Base-by-base conservation (phyloP, 106 monocot genomes). In the Agapanthus africanus region DNA sequence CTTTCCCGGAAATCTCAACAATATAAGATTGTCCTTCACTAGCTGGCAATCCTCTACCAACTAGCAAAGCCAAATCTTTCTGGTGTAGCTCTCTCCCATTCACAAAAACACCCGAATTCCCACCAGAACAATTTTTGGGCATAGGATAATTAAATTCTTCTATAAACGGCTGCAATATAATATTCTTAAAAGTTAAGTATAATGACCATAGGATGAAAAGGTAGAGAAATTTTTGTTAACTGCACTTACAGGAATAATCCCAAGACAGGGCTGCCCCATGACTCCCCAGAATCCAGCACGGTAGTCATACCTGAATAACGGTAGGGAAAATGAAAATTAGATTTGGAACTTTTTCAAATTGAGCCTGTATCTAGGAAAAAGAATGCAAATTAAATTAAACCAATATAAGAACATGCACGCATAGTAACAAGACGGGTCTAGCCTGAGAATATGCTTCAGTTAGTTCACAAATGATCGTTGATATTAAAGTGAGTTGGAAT, bases 281-380 rank as follows among this genome's bases (percentile, higher is more conserved):
- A 87, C 83, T 18, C 99, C 99, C 99, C 99, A 99, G 59, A 99
- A 99, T 67, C 99, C 99, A 76, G 90, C 92, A 76, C 80, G 84
- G 42, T 90, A 90, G 69, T 99, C 99, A 80, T 99, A 99, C 99
- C 99, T 99, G 73, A 47, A 59, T 10, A 49, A 66, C 44, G 42
- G 21, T 8, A 2, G n/a, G 40, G 27, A 50, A 33, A 50, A 26
- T 6, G 25, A 25, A 7, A 68, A 21, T 28, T 65, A 35, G 60
- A 16, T 34, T 3, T 16, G 35, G 18, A 35, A 16, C 35, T 5
- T 61, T 61, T 32, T 35, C 16, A 34, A 32, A 61, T 61, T 15
- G 33, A 3, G 4, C 13, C 16, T 19, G 35, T 61, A 61, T 61
- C 4, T 34, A 61, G 15, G 35, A 59, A 32, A 28, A 59, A 2